Conservation (phyloP, 1,284 basidiomycete genomes). For the Laetiporus sulphureus region DNA sequence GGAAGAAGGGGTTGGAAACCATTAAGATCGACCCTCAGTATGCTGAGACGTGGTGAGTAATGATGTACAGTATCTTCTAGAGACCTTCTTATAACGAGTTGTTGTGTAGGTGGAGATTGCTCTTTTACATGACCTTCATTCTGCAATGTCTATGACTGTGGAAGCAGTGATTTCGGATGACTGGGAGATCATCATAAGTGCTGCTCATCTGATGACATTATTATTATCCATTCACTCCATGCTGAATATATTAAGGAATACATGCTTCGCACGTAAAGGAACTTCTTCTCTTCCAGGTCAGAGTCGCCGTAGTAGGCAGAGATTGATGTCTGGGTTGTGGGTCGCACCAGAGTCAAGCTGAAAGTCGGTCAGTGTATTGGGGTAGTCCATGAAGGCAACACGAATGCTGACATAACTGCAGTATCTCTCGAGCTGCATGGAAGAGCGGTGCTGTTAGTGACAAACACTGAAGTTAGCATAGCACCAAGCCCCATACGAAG, state of each 20-base stretch:
- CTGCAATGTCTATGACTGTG: slow-evolving; percentile 76
- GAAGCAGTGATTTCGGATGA: slow-evolving; percentile 90
- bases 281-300: slow-evolving; percentile 86
- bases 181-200: slow-evolving; percentile 91
- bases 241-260: slow-evolving; percentile 52
- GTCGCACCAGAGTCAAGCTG: slow-evolving; percentile 80
- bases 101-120: slow-evolving; percentile 81
- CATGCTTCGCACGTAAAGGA: slow-evolving; percentile 89
- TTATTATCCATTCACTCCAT: neutral
- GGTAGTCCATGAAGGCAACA: neutral
- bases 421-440: slow-evolving; percentile 45
- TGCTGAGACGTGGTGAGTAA: slow-evolving; percentile 67
- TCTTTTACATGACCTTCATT: slow-evolving; percentile 73
- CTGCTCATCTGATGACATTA: neutral
- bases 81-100: no score
- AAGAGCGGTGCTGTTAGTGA: slow-evolving; percentile 66
- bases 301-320: slow-evolving; percentile 78
- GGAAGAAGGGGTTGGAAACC: slow-evolving; percentile 59
- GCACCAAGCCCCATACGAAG: slow-evolving; percentile 63
- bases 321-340: slow-evolving; percentile 89
- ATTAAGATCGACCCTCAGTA: slow-evolving; percentile 93
- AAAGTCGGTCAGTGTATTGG: slow-evolving; percentile 61
- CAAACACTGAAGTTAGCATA: slow-evolving; percentile 89
- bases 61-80: no score
- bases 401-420: slow-evolving; percentile 33